A percentile compares a stretch with the other conserved stretches of the same genome.
Evolutionary conservation across 805 yeast genomes (phyloP).

Genomic region (Barnettozyma californica): DNA sequence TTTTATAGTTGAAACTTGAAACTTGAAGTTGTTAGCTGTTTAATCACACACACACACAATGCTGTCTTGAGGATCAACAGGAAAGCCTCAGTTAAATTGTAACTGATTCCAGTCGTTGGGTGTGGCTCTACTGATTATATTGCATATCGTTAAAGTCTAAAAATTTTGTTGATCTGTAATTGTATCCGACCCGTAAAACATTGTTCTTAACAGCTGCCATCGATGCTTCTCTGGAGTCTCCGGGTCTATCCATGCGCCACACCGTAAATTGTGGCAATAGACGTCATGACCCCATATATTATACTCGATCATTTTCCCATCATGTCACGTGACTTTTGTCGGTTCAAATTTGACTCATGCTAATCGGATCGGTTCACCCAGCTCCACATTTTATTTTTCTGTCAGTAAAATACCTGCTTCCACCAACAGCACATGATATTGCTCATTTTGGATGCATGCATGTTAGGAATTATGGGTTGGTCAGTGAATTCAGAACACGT

Average conservation of each 20-base stretch:
- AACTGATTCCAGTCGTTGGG: not conserved
- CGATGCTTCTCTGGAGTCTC: not conserved
- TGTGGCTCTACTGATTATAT: not conserved
- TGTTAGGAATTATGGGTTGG: not conserved
- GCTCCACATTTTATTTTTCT: not conserved
- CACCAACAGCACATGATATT: not conserved
- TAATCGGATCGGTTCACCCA: not conserved
- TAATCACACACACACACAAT: not conserved
- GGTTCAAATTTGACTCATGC: not conserved
- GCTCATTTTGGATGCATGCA: not conserved
- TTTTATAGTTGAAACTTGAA: not conserved
- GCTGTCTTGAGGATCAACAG: not conserved
- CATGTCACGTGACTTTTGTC: not conserved
- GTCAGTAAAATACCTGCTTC: not conserved
- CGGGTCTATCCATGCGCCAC: not conserved
- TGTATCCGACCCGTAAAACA: not conserved
- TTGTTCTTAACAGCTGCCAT: not conserved
- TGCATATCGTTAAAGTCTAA: not conserved
- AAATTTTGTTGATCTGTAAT: not conserved
- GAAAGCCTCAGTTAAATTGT: slow-evolving; percentile 3
- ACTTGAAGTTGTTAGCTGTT: not conserved
- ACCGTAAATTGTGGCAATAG: not conserved
- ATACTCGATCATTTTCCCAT: not conserved
- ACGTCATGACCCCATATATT: not conserved
- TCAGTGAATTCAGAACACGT: not conserved